Evolutionary conservation across 768 basidiomycete species (phyloP), one percentile per base, ranked within the genome.

Genomic region (Tephrocybe sp.): DNA sequence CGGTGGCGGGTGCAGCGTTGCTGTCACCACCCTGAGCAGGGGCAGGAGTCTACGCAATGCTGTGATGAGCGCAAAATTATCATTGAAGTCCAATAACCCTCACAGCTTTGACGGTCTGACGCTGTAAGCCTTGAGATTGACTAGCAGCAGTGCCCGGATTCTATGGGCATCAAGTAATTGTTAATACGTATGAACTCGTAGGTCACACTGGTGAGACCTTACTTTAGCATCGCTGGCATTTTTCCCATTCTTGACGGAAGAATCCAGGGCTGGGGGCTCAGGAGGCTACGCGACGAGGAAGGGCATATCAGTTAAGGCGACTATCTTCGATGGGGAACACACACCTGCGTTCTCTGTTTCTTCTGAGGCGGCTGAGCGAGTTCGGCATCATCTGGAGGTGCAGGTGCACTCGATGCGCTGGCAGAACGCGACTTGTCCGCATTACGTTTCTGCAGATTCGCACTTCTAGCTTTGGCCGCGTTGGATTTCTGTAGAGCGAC

Each of bases 381-480:
- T 3, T 46, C 36, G 22, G 21, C 29, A 10, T 27, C 43, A 21
- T 23, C 42, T 44, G 42, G 12, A 21, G 37, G n/a, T 44, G 42
- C 19, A 21, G 37, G n/a, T 11, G 18, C 30, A 2, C n/a, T 25
- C 0, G 31, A 23, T 25, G 45, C 31, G 23, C 10, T 25, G 12
- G 22, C 22, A n/a, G 27, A 5, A 10, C 29, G 37, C 16, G 23
- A 19, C 29, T 50, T 39, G 12, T 29, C 9, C 10, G 30, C 43
- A 19, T 23, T 44, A 18, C 23, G 18, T 30, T 33, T 41, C 6
- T 44, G 45, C 25, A 51, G 18, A 38, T 40, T 42, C n/a, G 44
- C 29, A n/a, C 19, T 21, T 36, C 24, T 27, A 3, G 27, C 19
- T 29, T 49, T 39, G 21, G 30, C 39, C 2, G 15, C 38, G 10